These are phyloP conservation scores for Colletotrichum liriopes DNA, from an alignment of 2,329 filamentous ascomycete species.

Conservation along the genomic window DNA sequence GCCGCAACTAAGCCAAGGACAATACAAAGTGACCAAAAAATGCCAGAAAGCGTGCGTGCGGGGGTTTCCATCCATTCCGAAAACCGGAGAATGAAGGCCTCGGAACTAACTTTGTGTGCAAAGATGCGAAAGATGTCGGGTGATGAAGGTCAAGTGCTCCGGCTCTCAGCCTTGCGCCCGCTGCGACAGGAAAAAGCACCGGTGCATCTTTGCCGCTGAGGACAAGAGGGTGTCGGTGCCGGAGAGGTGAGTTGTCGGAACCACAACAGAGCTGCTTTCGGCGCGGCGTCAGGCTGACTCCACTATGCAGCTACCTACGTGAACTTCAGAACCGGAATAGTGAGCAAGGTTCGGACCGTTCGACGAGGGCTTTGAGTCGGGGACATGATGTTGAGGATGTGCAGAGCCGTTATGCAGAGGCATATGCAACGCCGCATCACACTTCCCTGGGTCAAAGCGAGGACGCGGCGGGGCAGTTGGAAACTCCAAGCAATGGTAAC, in stretches of 20 bases:
- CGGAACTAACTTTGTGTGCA: conserved; percentile 46
- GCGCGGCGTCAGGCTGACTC: conserved; percentile 7
- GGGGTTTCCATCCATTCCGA: background rate
- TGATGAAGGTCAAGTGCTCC: conserved; percentile 47
- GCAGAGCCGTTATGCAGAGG: conserved; percentile 14
- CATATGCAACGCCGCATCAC: conserved; percentile 27
- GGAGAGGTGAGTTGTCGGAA: conserved; percentile 43
- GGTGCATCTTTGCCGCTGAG: conserved; percentile 45
- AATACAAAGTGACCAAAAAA: conserved; percentile 44
- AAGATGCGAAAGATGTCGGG: conserved; percentile 46
- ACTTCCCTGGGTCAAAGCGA: conserved; percentile 1
- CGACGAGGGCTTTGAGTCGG: conserved; percentile 19
- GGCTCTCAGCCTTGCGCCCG: conserved; percentile 45
- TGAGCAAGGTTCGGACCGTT: conserved; percentile 27
- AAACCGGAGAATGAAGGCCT: background rate
- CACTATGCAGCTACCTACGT: conserved; percentile 37
- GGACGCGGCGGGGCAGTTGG: conserved; percentile 13
- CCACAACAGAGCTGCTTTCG: background rate
- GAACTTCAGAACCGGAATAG: conserved; percentile 41
- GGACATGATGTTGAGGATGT: conserved; percentile 4
- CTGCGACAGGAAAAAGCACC: conserved; percentile 45
- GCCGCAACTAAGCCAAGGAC: conserved; percentile 41
- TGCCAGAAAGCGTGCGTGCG: conserved; percentile 43
- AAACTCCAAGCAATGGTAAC: conserved; percentile 33
- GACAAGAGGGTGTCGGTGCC: conserved; percentile 45